Evolutionary conservation across 371 early-diverging fungal genomes (phyloP), one percentile per base, ranked within the genome.

Genomic region (Mucor racemosus): DNA sequence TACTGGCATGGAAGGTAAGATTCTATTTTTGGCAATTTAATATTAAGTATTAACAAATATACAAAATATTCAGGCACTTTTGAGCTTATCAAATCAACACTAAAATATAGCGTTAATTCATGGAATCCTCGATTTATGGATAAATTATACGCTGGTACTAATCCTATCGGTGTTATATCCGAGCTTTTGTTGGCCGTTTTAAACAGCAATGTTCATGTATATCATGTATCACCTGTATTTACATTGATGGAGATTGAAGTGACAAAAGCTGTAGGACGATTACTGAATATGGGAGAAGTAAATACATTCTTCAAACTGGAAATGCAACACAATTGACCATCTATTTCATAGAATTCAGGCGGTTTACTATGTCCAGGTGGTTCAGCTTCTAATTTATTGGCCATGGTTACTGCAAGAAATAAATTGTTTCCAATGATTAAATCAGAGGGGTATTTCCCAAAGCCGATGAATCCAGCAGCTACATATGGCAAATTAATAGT

Each of bases 351-450:
- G 70, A 68, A 79, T 7, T 79, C 85, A 19, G 90, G 89, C 8
- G 95, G 95, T 13, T 70, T 94, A 57, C 84, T 91, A 5, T 90
- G 89, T 58, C 91, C 96, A 7, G 95, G 95, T 58, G 96, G 96
- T 9, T 87, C 91, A 56, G 89, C 88, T 26, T 88, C 92, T 0
- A 95, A 95, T 74, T 76, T 89, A 59, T 75, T 92, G n/a, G 95
- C 94, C 6, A 83, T 94, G 85, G 81, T 91, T 41, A 90, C 91
- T 0, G 94, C 95, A 0, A 77, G 95, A 38, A 94, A 92, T 72
- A 68, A 71, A 0, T 55, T 89, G 38, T 92, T 84, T 61, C 93
- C 94, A 4, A 80, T 81, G 46, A 85, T 88, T 70, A 90, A 88
- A 60, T 68, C 69, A 46, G 64, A 66, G 15, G 86, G 86, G 3